Base-by-base conservation (phyloP, 2,329 filamentous ascomycete species). In the Ilyonectria sp. region DNA sequence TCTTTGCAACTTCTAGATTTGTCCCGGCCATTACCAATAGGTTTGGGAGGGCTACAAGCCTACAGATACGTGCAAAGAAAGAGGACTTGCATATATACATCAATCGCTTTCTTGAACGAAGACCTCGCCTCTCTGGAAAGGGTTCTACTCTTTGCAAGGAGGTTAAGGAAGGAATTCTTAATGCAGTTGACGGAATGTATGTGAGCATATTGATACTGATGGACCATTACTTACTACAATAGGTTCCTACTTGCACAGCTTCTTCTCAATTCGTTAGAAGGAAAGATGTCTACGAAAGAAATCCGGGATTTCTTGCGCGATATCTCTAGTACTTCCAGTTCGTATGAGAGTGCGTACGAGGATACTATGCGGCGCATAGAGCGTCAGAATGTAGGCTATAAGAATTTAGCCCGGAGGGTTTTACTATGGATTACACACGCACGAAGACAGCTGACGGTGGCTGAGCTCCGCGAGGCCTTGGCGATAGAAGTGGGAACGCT, bases 1-100 rank as follows among this genome's bases (percentile, higher is more conserved):
- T 74, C 3, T 66, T 79, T 17, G 68, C 63, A 2, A 79, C 77
- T 0, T 79, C 75, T 0, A 68, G 76, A 8, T 33, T n/a, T 0
- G 73, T 74, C 1, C 71, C 69, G 0, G 55, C 73, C 0, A 71
- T 78, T 4, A 43, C 4, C 0, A 2, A 21, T 0, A 15, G 11
- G 4, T 77, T 76, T 6, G 1, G 35, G 5, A 17, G 21, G 0
- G 21, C 9, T 1, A 0, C 19, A 0, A 15, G 15, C 1, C 0
- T 74, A 0, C 55, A 76, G 1, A 72, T 76, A 6, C 64, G 59
- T 2, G 74, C 75, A 2, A 54, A 9, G 0, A 37, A 65, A 0
- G 33, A 65, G 0, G 75, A 77, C 23, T 50, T 78, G 1, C 3
- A 2, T 1, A 21, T 2, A 6, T 77, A 71, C 13, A 37, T 37